phyloP scores from a whole-genome alignment of 345 rosid species.

The Limnanthes douglasii region DNA sequence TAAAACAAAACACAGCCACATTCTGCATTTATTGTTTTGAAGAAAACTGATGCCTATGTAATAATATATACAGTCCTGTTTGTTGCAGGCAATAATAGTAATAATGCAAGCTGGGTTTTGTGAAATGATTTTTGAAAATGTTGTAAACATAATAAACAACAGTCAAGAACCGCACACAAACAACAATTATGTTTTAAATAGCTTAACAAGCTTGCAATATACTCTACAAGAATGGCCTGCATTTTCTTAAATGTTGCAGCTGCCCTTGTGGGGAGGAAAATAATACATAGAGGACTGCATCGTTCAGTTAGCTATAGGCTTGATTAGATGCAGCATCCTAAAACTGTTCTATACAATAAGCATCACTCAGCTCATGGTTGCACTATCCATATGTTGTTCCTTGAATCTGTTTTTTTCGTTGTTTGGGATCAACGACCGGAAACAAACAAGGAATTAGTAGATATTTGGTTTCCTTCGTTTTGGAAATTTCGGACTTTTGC shows the following conservation, averaged over 20 bases:
- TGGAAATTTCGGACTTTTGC: conserved; percentile 65
- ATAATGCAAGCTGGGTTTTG: too few species aligned
- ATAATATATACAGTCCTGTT: neutral
- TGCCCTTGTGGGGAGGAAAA: conserved; percentile 9
- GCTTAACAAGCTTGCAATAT: conserved; percentile 8
- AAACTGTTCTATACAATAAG: conserved; percentile 24
- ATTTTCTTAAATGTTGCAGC: conserved; percentile 9
- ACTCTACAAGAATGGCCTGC: conserved; percentile 19
- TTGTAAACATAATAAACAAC: too few species aligned
- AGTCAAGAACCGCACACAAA: too few species aligned
- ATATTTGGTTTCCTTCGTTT: conserved; percentile 49
- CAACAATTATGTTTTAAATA: neutral
- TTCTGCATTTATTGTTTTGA: too few species aligned
- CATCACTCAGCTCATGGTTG: too few species aligned
- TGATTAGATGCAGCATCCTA: conserved; percentile 13
- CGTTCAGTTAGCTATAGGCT: conserved; percentile 11
- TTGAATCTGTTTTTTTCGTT: conserved; percentile 3
- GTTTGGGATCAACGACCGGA: conserved; percentile 53
- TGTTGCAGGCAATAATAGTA: too few species aligned
- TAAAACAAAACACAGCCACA: too few species aligned
- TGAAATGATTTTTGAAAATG: too few species aligned
- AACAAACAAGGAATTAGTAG: conserved; percentile 50
- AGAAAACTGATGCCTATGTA: too few species aligned
- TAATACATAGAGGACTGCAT: conserved; percentile 7
- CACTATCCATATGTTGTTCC: neutral